Evolutionary conservation across 2,329 filamentous ascomycete species (phyloP), one percentile per base, ranked within the genome.

Genomic region (Neonectria punicea): DNA sequence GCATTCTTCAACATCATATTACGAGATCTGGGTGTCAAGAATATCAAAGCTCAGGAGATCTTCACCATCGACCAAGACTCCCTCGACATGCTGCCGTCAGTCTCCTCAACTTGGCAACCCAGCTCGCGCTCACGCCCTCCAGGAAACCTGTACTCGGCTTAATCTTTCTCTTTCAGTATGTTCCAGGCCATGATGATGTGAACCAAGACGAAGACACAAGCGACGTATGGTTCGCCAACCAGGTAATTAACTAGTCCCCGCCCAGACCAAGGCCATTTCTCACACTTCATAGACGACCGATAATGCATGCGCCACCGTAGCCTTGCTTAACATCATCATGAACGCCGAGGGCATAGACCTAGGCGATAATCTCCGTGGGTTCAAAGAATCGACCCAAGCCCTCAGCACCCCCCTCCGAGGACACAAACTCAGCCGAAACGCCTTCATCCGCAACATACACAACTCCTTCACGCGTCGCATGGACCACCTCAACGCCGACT

Each of bases 221-320:
- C 49, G 81, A 87, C 3, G 82, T 98, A 18, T 99, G 96, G 95
- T 98, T 98, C 78, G 94, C 94, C 30, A 98, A 98, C 74, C 95
- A 97, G 81, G 91, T 93, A 10, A 20, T n/a, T 11, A 18, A 20
- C 39, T 11, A 32, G 25, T 30, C 2, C 13, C 30, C 22, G 13
- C n/a, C n/a, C 2, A 22, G 20, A 2, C 43, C 6, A 14, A 3
- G 18, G n/a, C 22, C 56, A 51, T 7, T 41, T 39, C 66, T 73
- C 43, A 76, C 36, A 39, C 30, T 9, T 36, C 22, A 6, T 11
- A 95, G 90, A 93, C 92, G 1, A 91, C 89, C 0, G 86, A 88
- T 60, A 97, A 97, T 78, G 91, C 93, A 28, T 99, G 96, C 79
- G 96, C 93, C 20, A 96, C 93, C n/a, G 89, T 98, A 50, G 94